Conservation (phyloP, 805 yeast genomes). For the Kodamaea kakaduensis region DNA sequence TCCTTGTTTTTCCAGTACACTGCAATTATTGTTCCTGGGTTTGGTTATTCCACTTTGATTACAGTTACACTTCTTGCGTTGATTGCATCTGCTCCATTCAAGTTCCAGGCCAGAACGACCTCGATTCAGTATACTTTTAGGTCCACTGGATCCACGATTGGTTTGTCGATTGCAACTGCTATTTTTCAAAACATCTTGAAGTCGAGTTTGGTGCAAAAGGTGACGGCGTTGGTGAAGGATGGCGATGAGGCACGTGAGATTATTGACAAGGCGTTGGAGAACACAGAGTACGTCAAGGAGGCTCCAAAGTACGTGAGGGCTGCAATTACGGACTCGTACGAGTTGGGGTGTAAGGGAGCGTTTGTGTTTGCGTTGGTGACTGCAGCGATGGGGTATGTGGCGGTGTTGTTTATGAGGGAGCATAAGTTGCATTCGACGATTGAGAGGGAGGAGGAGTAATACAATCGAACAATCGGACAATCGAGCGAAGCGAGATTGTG, state of each 20-base stretch:
- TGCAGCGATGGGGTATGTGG: conserved; percentile 36
- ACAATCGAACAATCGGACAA: too few relatives aligned
- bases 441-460: conserved; percentile 29
- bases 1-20: conserved; percentile 37
- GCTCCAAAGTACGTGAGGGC: conserved; percentile 52
- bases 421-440: conserved; percentile 53
- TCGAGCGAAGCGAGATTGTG: too few relatives aligned
- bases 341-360: conserved; percentile 48
- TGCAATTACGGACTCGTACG: conserved; percentile 50
- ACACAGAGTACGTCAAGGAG: conserved; percentile 47
- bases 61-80: conserved; percentile 72
- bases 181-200: conserved; percentile 52
- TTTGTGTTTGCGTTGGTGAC: conserved; percentile 46
- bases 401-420: conserved; percentile 51
- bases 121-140: conserved; percentile 87
- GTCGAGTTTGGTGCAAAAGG: conserved; percentile 15
- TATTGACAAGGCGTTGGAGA: conserved; percentile 51
- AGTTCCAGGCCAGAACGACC: conserved; percentile 79
- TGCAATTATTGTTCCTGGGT: conserved; percentile 52
- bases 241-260: conserved; percentile 38
- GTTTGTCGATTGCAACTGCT: conserved; percentile 67
- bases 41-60: conserved; percentile 62
- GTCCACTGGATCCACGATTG: conserved; percentile 82
- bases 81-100: conserved; percentile 67
- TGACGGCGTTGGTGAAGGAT: conserved; percentile 20